Percentiles rank a stretch among this genome's conserved stretches.
phyloP scores from a whole-genome alignment of 2,329 filamentous ascomycete species.

The Cordyceps pruinosa region DNA sequence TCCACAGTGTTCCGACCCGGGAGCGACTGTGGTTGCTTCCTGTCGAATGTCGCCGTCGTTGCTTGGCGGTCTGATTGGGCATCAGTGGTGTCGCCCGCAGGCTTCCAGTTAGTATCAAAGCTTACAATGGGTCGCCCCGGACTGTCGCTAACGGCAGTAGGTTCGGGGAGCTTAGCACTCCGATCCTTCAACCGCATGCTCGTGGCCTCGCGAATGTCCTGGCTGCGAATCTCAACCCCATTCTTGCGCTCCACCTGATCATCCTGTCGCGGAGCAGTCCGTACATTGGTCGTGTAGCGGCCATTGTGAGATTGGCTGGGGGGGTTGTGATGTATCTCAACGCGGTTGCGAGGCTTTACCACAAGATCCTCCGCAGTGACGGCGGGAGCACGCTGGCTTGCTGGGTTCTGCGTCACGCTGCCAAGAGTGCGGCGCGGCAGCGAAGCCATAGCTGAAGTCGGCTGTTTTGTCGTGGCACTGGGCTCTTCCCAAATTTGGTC shows the following conservation, averaged over 20 bases:
- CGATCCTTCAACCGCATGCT: constrained; percentile 83
- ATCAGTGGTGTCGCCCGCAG: constrained; percentile 64
- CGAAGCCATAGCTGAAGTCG: constrained; percentile 25
- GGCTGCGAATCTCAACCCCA: constrained; percentile 73
- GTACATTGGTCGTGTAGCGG: constrained; percentile 64
- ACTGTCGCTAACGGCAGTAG: constrained; percentile 83
- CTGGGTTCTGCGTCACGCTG: constrained; percentile 27
- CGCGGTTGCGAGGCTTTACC: constrained; percentile 38
- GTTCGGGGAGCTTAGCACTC: constrained; percentile 79
- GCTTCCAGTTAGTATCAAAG: constrained; percentile 81
- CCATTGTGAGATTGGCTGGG: constrained; percentile 78
- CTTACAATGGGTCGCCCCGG: constrained; percentile 93
- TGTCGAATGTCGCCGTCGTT: constrained; percentile 21
- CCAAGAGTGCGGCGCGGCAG: constrained; percentile 26
- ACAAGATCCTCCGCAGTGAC: constrained; percentile 26
- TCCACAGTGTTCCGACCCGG: constrained; percentile 30
- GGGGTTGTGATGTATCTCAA: constrained; percentile 79
- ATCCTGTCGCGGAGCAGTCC: constrained; percentile 24
- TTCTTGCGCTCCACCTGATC: constrained; percentile 58
- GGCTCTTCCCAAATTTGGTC: constrained; percentile 90
- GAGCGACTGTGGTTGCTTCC: constrained; percentile 25
- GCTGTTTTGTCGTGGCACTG: constrained; percentile 32
- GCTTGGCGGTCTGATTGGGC: constrained; percentile 41
- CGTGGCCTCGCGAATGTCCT: constrained; percentile 85
- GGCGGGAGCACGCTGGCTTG: background rate